These are phyloP conservation scores for Lophiotrema nucula DNA, from an alignment of 495 filamentous ascomycete species.

Conservation along the genomic window DNA sequence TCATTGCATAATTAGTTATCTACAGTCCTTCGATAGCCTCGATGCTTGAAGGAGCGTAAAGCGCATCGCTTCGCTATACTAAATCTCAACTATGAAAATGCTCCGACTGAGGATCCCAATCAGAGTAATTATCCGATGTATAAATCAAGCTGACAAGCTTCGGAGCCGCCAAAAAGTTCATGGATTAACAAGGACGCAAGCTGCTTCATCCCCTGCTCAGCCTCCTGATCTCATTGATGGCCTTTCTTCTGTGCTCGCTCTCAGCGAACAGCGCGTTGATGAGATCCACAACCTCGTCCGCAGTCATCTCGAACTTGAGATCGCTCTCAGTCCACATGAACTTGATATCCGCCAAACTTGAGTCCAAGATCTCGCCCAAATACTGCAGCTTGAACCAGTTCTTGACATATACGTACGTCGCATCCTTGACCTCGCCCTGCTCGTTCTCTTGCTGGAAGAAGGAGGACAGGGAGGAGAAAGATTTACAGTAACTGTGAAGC, in stretches of 20 bases:
- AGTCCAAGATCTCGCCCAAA: conserved; percentile 83
- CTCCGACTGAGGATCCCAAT: no score
- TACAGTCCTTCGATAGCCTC: no score
- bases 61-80: no score
- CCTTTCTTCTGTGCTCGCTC: conserved; percentile 70
- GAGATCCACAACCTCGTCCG: conserved; percentile 83
- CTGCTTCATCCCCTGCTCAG: neutral
- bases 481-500: conserved; percentile 69
- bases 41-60: no score
- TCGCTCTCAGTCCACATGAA: conserved; percentile 86
- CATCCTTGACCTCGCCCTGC: conserved; percentile 39
- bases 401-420: conserved; percentile 74
- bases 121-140: no score
- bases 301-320: conserved; percentile 75
- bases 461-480: conserved; percentile 69
- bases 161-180: no score
- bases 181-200: no score
- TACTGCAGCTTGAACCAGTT: conserved; percentile 91
- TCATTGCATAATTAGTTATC: no score
- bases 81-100: no score
- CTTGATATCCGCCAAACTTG: conserved; percentile 81
- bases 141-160: no score
- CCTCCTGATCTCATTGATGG: conserved; percentile 72
- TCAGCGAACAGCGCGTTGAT: conserved; percentile 89
- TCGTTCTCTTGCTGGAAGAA: conserved; percentile 64